Evolutionary conservation across 2,329 filamentous ascomycete genomes (phyloP), one percentile per base, ranked within the genome.

Genomic region (Escovopsis sp.): DNA sequence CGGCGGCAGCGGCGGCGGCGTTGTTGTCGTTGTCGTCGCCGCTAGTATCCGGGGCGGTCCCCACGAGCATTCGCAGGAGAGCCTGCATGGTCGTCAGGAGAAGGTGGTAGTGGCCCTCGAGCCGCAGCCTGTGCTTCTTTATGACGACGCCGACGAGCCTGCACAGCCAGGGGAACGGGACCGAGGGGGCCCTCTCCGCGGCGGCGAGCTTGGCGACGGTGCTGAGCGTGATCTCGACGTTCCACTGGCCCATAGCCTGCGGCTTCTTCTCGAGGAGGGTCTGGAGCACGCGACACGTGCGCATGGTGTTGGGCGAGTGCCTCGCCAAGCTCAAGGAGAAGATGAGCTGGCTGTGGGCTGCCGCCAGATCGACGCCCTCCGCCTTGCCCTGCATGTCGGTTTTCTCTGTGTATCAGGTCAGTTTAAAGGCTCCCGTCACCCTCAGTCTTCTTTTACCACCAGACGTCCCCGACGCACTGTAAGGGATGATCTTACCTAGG

Each of bases 81-180:
- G 68, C 59, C 50, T 77, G 71, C 45, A 81, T 59, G 3, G 67
- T 59, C 33, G 66, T 59, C 38, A 77, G 58, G 5, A 80, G 62
- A 37, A 80, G 59, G 51, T 78, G 76, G 50, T 76, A 75, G 47
- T 77, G 76, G 2, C 75, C 75, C 50, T 78, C 70, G 2, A 81
- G 62, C 9, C 77, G 73, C 36, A 75, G 64, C 4, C 77, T 65
- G 55, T 80, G 74, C 39, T 74, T 72, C 52, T 69, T 70, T 53
- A 81, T 70, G 33, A 80, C 59, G 19, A 65, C 59, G 43, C 75
- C 72, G 18, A 75, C 59, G 8, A 81, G 61, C 42, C 65, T 67
- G 59, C 69, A 77, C 12, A 74, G 58, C 53, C 60, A 60, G 2
- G 62, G 53, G 51, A 66, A 77, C 0, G 64, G 56, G 6, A 61